These are phyloP conservation scores for Areca catechu DNA, from an alignment of 176 grass and related monocot genomes.

Conservation along the genomic window DNA sequence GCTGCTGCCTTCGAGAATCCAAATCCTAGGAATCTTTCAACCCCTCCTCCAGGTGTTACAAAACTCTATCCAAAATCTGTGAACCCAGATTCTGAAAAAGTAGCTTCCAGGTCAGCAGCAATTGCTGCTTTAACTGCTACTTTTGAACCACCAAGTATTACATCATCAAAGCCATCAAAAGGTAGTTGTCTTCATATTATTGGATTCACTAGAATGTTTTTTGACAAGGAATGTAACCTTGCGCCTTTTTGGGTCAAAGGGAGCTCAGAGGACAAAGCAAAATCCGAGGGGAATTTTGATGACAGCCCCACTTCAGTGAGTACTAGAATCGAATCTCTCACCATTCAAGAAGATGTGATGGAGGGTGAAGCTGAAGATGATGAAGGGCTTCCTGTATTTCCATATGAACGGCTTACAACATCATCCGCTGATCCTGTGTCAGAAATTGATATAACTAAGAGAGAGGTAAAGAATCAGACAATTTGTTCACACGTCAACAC, in stretches of 20 bases:
- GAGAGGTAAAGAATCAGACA: conserved; percentile 44
- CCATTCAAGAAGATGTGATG: conserved; percentile 2
- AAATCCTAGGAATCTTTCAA: too few relatives aligned
- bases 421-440: conserved; percentile 39
- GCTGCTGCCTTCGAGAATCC: too few relatives aligned
- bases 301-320: conserved; percentile 16
- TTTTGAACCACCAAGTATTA: too few relatives aligned
- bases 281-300: conserved; percentile 33
- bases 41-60: too few relatives aligned
- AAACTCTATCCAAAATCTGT: too few relatives aligned
- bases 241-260: conserved; percentile 12
- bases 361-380: conserved; percentile 54
- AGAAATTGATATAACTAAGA: conserved; percentile 68
- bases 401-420: conserved; percentile 59
- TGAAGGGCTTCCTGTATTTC: conserved; percentile 35
- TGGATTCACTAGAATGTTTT: too few relatives aligned
- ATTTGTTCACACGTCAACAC: background rate
- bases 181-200: too few relatives aligned
- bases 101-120: too few relatives aligned
- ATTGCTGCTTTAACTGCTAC: too few relatives aligned
- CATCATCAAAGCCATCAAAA: too few relatives aligned
- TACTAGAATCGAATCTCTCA: conserved; percentile 30
- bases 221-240: background rate
- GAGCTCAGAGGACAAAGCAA: conserved; percentile 29
- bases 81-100: too few relatives aligned